Base-by-base conservation (phyloP, 2,329 filamentous ascomycete species). In the Xylaria hypoxylon region DNA sequence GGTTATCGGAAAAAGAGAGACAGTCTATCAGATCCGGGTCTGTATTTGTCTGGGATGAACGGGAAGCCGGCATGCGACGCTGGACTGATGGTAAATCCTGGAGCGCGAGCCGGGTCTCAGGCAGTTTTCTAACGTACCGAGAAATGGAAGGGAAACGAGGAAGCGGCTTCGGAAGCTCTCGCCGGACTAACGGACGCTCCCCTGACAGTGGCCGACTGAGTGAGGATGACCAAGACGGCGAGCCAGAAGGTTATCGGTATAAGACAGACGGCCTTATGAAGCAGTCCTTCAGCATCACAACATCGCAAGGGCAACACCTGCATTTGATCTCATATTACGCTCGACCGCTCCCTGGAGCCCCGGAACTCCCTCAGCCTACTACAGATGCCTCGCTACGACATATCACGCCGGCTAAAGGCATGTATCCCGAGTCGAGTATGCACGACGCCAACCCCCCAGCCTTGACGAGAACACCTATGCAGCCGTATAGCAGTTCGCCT, bases 71-170 rank as follows among this genome's bases (percentile, higher is more conserved):
- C 72, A 99, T 99, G 96, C 88, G 96, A 76, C 86, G 96, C 79
- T 99, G 96, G 96, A 99, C 96, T 0, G 96, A 99, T 75, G 96
- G 96, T 63, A 99, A 99, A 80, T 98, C 95, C 40, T 99, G 96
- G 96, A 98, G 95, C 77, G 96, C 96, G 38, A 98, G 95, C 81
- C 89, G 96, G 69, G 96, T 99, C 0, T 98, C 95, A 0, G 96
- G 96, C 58, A 98, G 96, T 82, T 99, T 99, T 79, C 81, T 99
- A 67, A 98, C 96, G 7, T 99, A 99, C 77, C 87, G 96, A 44
- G 96, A 99, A 78, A 99, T 99, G 96, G 96, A 99, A 80, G 96
- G 96, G 79, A 98, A 98, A 85, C 88, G 96, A 69, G 94, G 94
- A 60, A 93, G 93, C 66, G 87, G 86, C 70, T 94, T 94, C 76